Conservation (phyloP, 805 yeast genomes). For the Saccharomycopsis sp. region DNA sequence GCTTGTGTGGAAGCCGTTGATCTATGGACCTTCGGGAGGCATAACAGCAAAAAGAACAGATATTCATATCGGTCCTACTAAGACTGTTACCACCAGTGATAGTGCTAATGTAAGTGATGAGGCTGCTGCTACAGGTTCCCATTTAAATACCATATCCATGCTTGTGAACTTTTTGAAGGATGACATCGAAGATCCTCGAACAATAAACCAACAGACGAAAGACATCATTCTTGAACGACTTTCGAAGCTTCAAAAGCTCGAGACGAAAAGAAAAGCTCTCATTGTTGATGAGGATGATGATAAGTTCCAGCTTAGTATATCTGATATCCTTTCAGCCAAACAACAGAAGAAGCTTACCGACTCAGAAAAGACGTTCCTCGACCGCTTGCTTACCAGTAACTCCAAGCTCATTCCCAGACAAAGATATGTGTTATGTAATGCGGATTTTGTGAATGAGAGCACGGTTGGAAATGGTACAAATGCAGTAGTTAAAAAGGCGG, state of each 20-base stretch:
- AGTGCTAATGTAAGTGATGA: background rate
- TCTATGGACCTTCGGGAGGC: slow-evolving; percentile 84
- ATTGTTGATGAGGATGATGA: slow-evolving; percentile 28
- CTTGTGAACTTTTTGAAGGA: slow-evolving; percentile 58
- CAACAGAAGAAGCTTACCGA: background rate
- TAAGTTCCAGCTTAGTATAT: slow-evolving; percentile 20
- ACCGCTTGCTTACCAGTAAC: background rate
- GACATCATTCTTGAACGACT: slow-evolving; percentile 37
- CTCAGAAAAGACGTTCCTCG: background rate
- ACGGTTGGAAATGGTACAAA: background rate
- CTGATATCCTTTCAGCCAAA: slow-evolving; percentile 1
- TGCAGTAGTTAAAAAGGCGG: background rate
- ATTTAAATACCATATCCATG: slow-evolving; percentile 40
- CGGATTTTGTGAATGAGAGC: background rate
- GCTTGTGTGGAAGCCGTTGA: slow-evolving; percentile 74
- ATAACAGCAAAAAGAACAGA: slow-evolving; percentile 45
- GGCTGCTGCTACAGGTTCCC: background rate
- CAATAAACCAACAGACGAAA: slow-evolving; percentile 50
- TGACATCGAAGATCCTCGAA: slow-evolving; percentile 58
- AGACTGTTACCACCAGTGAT: background rate
- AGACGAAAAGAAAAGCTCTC: slow-evolving; percentile 24
- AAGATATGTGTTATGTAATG: background rate
- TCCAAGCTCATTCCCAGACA: background rate
- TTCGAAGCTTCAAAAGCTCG: slow-evolving; percentile 22
- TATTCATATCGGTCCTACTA: slow-evolving; percentile 5